Conservation (phyloP, 2,329 filamentous ascomycete genomes). For the Alternaria hordeiaustralica region DNA sequence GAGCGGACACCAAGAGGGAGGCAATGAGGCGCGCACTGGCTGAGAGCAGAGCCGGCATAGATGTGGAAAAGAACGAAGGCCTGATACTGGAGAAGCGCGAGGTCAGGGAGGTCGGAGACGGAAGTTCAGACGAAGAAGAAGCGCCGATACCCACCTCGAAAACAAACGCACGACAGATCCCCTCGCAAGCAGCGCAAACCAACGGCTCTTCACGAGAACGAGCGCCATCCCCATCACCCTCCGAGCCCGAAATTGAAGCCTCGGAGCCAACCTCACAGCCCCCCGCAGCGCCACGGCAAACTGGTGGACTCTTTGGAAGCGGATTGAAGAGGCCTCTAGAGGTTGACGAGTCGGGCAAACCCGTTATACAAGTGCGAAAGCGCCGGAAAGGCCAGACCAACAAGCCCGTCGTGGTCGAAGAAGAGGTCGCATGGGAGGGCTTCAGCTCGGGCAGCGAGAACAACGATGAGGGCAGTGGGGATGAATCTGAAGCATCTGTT, state of each 20-base stretch:
- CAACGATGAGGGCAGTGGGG: conserved; percentile 33
- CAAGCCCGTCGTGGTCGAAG: conserved; percentile 42
- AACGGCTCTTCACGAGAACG: conserved; percentile 16
- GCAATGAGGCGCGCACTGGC: conserved; percentile 67
- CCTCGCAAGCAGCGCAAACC: not conserved
- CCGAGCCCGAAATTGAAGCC: conserved; percentile 22
- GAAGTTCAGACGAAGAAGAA: conserved; percentile 29
- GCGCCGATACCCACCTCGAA: not conserved
- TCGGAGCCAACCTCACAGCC: not conserved
- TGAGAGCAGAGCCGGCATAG: conserved; percentile 69
- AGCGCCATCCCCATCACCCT: conserved; percentile 22
- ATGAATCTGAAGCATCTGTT: conserved; percentile 13
- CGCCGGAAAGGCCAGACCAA: conserved; percentile 62
- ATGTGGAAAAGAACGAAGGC: conserved; percentile 61
- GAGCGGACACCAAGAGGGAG: conserved; percentile 72
- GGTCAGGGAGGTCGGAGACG: conserved; percentile 27
- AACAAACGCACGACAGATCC: not conserved
- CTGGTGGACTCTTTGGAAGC: conserved; percentile 62
- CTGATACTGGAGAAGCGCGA: conserved; percentile 59
- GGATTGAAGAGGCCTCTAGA: conserved; percentile 89
- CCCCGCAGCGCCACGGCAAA: conserved; percentile 4
- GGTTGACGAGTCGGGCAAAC: conserved; percentile 77
- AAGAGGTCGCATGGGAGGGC: conserved; percentile 66
- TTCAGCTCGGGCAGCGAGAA: conserved; percentile 60
- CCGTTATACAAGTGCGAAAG: conserved; percentile 83